phyloP scores from a whole-genome alignment of 257 asterid species.

The Jacaranda copaia region DNA sequence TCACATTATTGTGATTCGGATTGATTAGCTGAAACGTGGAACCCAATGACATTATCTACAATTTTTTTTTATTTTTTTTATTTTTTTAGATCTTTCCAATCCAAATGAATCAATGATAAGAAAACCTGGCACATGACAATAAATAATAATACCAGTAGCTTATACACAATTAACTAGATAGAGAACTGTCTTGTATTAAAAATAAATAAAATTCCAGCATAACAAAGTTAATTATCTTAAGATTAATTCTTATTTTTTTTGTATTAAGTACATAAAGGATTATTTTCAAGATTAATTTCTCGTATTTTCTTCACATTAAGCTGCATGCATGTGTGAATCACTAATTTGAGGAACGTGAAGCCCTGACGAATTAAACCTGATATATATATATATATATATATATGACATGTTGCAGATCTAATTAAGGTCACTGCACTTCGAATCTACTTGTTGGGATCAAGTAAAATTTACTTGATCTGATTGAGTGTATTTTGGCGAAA shows the following conservation, averaged over 20 bases:
- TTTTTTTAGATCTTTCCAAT: conserved; percentile 3
- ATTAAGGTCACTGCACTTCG: neutral
- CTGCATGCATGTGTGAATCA: conserved; percentile 20
- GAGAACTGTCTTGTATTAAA: too few relatives aligned
- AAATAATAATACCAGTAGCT: neutral
- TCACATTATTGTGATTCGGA: neutral
- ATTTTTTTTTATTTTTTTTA: too few relatives aligned
- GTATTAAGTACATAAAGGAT: too few relatives aligned
- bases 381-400: too few relatives aligned
- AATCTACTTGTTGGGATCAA: too few relatives aligned
- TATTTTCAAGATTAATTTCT: neutral
- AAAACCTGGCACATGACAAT: conserved; percentile 4
- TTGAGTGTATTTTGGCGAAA: too few relatives aligned
- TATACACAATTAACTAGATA: neutral
- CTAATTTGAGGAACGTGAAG: conserved; percentile 33
- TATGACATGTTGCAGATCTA: neutral
- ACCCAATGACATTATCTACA: conserved; percentile 22
- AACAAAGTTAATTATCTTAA: too few relatives aligned
- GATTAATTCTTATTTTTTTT: neutral
- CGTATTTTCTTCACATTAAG: neutral
- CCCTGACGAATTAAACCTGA: conserved; percentile 25
- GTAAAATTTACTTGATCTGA: too few relatives aligned
- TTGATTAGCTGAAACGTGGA: conserved; percentile 25
- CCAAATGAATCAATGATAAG: neutral
- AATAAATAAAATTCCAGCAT: too few relatives aligned